Conservation (phyloP, 1,284 basidiomycete genomes). For the Sanghuangporus sanghuang region DNA sequence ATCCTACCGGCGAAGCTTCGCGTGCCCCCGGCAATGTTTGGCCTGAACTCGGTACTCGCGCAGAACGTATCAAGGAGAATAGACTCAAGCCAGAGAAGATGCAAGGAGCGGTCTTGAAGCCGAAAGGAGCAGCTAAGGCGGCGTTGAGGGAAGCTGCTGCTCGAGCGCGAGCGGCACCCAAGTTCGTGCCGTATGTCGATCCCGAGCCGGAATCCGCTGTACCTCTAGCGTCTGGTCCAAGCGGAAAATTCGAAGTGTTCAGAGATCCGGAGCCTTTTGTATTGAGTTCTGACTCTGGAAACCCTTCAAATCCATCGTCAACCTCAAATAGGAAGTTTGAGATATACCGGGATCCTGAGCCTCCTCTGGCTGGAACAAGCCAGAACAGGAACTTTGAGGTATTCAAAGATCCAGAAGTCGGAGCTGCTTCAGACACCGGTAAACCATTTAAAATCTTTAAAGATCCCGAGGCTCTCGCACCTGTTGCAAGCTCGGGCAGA, state of each 20-base stretch:
- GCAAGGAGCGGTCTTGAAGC: slow-evolving; percentile 57
- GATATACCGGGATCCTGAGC: background rate
- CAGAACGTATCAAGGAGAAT: slow-evolving; percentile 72
- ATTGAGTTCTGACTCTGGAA: background rate
- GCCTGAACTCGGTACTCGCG: slow-evolving; percentile 69
- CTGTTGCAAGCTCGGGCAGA: background rate
- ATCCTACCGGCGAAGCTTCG: slow-evolving; percentile 50
- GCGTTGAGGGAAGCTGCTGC: slow-evolving; percentile 5
- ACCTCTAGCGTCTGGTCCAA: slow-evolving; percentile 22
- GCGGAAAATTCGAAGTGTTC: background rate
- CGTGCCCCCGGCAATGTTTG: slow-evolving; percentile 39
- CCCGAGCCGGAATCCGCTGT: background rate
- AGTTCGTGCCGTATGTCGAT: slow-evolving; percentile 17
- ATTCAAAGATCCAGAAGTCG: background rate
- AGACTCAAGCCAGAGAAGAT: slow-evolving; percentile 60
- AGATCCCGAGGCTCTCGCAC: background rate
- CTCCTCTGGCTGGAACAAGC: background rate
- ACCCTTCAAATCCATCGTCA: background rate
- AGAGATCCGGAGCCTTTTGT: background rate
- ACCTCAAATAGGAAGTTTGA: background rate
- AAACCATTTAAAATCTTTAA: background rate
- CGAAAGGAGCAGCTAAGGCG: slow-evolving; percentile 9
- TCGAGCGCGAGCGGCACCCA: slow-evolving; percentile 13
- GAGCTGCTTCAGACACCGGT: no score
- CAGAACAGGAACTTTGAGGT: background rate